Conservation (phyloP, 2,329 filamentous ascomycete species). For the Curvularia hawaiiensis region DNA sequence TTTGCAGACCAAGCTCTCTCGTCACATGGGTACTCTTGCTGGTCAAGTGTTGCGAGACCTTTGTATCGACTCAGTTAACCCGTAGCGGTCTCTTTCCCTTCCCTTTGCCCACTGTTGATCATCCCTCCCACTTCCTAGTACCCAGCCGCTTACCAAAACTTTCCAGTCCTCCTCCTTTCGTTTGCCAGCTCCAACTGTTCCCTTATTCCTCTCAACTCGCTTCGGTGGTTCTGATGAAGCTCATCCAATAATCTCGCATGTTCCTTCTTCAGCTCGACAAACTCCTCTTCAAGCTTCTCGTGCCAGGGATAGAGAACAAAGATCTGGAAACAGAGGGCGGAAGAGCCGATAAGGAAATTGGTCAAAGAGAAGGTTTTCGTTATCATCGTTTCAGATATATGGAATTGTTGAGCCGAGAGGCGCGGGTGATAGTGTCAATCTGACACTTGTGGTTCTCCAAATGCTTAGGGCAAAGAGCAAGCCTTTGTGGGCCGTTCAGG, state of each 20-base stretch:
- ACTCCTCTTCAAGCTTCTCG: constrained; percentile 66
- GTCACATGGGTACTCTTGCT: background rate
- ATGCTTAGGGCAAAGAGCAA: background rate
- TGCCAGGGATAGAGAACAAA: constrained; percentile 75
- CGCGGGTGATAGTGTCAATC: background rate
- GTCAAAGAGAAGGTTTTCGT: constrained; percentile 63
- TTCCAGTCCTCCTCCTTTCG: constrained; percentile 14
- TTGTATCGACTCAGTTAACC: background rate
- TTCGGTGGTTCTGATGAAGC: constrained; percentile 23
- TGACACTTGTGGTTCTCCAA: background rate
- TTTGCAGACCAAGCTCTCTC: background rate
- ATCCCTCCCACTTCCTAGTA: background rate
- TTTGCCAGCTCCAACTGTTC: constrained; percentile 29
- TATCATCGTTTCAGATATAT: constrained; percentile 48
- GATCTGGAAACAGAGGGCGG: constrained; percentile 70
- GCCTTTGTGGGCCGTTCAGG: background rate
- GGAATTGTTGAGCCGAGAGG: background rate
- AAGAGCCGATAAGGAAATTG: constrained; percentile 69
- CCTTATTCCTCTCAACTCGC: constrained; percentile 29
- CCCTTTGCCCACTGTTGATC: background rate
- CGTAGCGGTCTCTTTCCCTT: background rate
- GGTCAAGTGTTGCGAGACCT: background rate
- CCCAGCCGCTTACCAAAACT: constrained; percentile 10
- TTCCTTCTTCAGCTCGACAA: constrained; percentile 64
- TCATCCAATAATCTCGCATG: constrained; percentile 49